Base-by-base conservation (phyloP, 2,329 filamentous ascomycete genomes). In the Knufia petricola region DNA sequence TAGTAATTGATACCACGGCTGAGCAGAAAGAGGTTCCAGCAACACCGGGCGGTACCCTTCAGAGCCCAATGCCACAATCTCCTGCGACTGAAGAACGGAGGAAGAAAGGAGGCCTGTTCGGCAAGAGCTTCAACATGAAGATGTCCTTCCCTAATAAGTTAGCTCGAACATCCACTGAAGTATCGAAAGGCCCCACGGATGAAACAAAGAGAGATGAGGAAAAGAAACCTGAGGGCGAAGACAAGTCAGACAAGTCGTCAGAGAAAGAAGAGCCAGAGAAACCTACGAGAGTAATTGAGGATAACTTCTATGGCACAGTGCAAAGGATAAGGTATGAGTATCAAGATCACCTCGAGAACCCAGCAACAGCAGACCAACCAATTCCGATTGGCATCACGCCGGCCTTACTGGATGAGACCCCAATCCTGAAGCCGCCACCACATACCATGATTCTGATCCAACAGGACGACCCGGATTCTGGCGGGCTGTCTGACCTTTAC, bases 401-500 rank as follows among this genome's bases (percentile, higher is more conserved):
- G 2, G 71, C 68, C 46, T 55, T 61, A 30, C 63, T 66, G 17
- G 67, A 59, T 41, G 72, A 74, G 52, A 71, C 72, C 0, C 71
- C 71, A 6, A 55, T 61, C 13, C 52, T 75, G 24, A 54, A 63
- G 12, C 68, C 69, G 36, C 71, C 72, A 3, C 52, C 66, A 12
- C 63, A 73, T 52, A 82, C 77, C 1, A 75, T 72, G 0, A 77
- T 83, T 26, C 68, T 82, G 13, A 82, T 83, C 31, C 79, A 83
- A 59, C 79, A 82, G 61, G 79, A 83, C 52, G 70, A 75, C 3
- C 76, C 77, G 1, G 78, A 80, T 55, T 73, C 75, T 32, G 79
- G 78, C 20, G 78, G 80, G 24, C 76, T 81, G 50, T 86, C 87
- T 23, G 92, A 96, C 69, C 72, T 96, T 9, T 98, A 95, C 63